Evolutionary conservation across 192 early-diverging fungal genomes (phyloP).

Genomic region (Backusella liffmaniae): DNA sequence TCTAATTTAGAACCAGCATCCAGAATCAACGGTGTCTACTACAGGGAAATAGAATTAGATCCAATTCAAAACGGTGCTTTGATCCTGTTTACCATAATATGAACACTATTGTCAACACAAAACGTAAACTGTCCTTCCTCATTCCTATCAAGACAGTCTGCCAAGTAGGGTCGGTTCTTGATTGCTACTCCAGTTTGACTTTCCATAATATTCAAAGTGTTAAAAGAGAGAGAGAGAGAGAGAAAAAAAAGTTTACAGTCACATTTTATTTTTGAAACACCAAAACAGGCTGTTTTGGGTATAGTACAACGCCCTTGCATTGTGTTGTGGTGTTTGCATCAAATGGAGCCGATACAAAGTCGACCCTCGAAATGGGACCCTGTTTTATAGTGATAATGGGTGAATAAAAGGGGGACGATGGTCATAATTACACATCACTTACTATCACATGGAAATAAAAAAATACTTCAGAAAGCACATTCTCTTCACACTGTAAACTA

Average conservation of each 20-base stretch:
- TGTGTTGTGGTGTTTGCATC: background rate
- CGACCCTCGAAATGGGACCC: background rate
- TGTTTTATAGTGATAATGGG: background rate
- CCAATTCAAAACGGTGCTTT: background rate
- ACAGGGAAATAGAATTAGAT: background rate
- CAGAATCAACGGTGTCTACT: slow-evolving; percentile 7
- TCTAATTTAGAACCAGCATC: background rate
- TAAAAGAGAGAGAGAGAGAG: background rate
- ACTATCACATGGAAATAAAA: background rate
- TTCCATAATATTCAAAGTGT: background rate
- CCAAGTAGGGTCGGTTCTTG: background rate
- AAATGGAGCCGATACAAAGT: background rate
- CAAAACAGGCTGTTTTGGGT: background rate
- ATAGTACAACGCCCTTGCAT: background rate
- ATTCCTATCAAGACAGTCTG: background rate
- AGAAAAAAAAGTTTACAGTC: background rate
- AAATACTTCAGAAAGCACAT: background rate
- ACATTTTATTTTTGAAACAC: slow-evolving; percentile 7
- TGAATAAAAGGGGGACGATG: no score
- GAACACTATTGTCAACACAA: background rate
- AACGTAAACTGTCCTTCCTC: background rate
- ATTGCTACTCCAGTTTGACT: background rate
- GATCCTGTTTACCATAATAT: slow-evolving; percentile 8
- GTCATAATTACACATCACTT: background rate
- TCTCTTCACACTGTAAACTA: background rate